phyloP scores from a whole-genome alignment of 495 filamentous ascomycete species.

The Annulohypoxylon bovei region DNA sequence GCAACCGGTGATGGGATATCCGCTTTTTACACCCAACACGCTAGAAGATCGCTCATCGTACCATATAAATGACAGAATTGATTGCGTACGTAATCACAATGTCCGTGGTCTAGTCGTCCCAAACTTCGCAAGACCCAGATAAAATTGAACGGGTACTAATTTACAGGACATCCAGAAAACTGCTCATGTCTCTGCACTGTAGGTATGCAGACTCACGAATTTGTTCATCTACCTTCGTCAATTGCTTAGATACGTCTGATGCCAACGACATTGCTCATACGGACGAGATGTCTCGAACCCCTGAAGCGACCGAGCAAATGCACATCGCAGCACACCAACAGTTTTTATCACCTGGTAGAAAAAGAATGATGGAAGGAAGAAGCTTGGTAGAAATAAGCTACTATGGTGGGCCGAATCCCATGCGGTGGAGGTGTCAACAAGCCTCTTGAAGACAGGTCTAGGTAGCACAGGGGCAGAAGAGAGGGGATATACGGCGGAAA shows the following conservation, averaged over 20 bases:
- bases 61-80: neutral
- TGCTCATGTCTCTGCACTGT: neutral
- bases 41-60: neutral
- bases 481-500: neutral
- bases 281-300: neutral
- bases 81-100: neutral
- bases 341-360: neutral
- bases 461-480: neutral
- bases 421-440: neutral
- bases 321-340: neutral
- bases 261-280: neutral
- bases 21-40: neutral
- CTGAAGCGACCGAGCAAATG: neutral
- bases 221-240: neutral
- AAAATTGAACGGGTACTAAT: neutral
- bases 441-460: neutral
- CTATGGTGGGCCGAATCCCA: neutral
- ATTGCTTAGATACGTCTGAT: neutral
- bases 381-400: neutral
- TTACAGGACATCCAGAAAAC: neutral
- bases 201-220: neutral
- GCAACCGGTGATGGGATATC: neutral
- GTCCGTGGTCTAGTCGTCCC: neutral
- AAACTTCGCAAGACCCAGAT: neutral
- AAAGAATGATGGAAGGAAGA: neutral